Evolutionary conservation across 2,329 filamentous ascomycete species (phyloP), one percentile per base, ranked within the genome.

Genomic region (Ceratocystis harringtonii): DNA sequence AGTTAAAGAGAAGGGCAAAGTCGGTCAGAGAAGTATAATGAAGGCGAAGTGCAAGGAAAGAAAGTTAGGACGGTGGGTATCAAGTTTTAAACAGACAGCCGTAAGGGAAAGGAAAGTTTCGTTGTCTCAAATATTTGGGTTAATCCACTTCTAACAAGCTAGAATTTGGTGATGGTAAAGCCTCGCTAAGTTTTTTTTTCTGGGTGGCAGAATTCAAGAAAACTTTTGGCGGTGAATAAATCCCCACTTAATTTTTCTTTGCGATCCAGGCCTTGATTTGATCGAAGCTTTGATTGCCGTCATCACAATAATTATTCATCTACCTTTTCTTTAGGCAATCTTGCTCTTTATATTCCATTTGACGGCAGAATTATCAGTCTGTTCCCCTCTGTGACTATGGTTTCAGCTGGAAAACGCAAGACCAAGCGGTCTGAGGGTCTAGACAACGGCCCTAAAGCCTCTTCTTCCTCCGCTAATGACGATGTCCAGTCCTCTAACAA

Each of bases 401-500:
- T 48, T 45, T 50, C 63, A 15, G 30, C 64, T 8, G 61, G 52
- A 7, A 65, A 65, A 48, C 66, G 64, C 50, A 65, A 68, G 30
- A 55, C 41, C 36, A 68, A 68, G 64, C 50, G 55, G 22, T 44
- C 66, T 10, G 66, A 62, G 25, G 45, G 30, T 41, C n/a, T 30
- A 30, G 61, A 48, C 44, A 61, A 64, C 57, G 61, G 62, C 19
- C 19, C 28, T 19, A 50, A 58, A 58, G 25, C 25, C 28, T 52
- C 48, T 25, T 7, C 32, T 25, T 7, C 32, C 36, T 22, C 32
- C 5, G 7, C 8, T 7, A n/a, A n/a, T 6, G 36, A 60, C 28
- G n/a, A 63, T 32, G 36, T 4, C 7, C 36, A 30, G 32, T 71
- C 71, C 5, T 74, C 72, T 2, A 74, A 72, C 67, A 78, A 76